Conservation (phyloP, 2,329 filamentous ascomycete genomes). For the Mycosphaerelloides madeirae region DNA sequence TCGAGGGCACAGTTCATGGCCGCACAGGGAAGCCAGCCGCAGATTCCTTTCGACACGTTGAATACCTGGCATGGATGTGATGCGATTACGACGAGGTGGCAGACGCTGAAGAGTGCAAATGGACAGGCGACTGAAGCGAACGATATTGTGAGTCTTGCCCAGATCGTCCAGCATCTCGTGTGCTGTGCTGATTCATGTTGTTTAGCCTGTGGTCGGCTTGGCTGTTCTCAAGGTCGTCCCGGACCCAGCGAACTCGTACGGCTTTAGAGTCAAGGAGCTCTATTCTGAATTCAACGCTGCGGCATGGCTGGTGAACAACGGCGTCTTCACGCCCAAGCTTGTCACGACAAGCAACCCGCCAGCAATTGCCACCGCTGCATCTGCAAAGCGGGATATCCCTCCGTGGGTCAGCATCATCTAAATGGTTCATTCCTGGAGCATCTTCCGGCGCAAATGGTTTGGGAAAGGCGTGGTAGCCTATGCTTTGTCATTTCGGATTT, state of each 20-base stretch:
- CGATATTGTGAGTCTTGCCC: constrained; percentile 22
- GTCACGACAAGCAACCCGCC: constrained; percentile 10
- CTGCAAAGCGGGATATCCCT: background rate
- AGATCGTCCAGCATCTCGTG: background rate
- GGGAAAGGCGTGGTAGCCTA: too few relatives aligned
- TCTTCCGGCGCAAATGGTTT: too few relatives aligned
- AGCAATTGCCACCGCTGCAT: background rate
- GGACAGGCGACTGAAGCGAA: constrained; percentile 25
- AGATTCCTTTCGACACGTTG: constrained; percentile 29
- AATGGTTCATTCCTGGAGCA: too few relatives aligned
- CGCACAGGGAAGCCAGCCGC: constrained; percentile 27
- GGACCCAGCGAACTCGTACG: constrained; percentile 22
- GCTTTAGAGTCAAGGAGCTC: constrained; percentile 26
- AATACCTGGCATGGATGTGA: constrained; percentile 28
- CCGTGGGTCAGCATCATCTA: too few relatives aligned
- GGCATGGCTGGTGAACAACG: constrained; percentile 29
- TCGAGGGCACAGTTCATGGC: constrained; percentile 26
- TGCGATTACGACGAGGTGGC: constrained; percentile 25
- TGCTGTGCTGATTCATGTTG: too few relatives aligned
- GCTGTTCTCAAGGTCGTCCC: constrained; percentile 24
- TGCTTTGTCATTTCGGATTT: too few relatives aligned
- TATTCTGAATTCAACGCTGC: constrained; percentile 31
- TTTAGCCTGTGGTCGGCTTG: constrained; percentile 24
- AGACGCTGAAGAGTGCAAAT: constrained; percentile 21
- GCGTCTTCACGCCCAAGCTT: constrained; percentile 23